Conservation (phyloP, 495 filamentous ascomycete species). For the Neurospora tetrasperma region DNA sequence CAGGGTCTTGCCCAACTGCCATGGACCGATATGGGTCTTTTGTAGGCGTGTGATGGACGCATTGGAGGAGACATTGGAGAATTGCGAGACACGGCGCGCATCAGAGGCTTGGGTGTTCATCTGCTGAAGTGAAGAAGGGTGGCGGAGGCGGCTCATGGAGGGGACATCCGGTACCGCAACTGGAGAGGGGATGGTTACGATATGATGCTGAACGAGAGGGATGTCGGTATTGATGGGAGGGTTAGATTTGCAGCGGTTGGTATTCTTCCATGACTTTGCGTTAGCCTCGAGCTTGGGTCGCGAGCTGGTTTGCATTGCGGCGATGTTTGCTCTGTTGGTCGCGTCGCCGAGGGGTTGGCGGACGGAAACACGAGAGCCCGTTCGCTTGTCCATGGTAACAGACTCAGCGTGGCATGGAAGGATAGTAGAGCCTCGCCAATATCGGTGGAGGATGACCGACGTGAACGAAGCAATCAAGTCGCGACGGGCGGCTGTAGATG, state of each 20-base stretch:
- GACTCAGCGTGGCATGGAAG: neutral
- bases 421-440: neutral
- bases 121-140: neutral
- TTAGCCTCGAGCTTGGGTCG: neutral
- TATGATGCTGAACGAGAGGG: neutral
- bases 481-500: neutral
- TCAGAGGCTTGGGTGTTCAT: constrained; percentile 38
- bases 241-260: constrained; percentile 8
- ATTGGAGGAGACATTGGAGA: constrained; percentile 56
- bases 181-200: neutral
- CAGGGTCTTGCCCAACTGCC: constrained; percentile 78
- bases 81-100: constrained; percentile 59
- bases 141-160: neutral
- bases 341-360: constrained; percentile 39
- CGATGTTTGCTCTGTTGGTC: constrained; percentile 35
- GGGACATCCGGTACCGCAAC: neutral
- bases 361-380: constrained; percentile 15
- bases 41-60: constrained; percentile 38
- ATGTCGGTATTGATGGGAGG: neutral
- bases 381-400: constrained; percentile 26
- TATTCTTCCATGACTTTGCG: neutral
- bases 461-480: neutral
- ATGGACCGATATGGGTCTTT: constrained; percentile 78
- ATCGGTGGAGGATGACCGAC: constrained; percentile 2
- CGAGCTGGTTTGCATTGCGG: constrained; percentile 8